phyloP scores from a whole-genome alignment of 2,329 filamentous ascomycete genomes.

The Domatiomyces catenatus region DNA sequence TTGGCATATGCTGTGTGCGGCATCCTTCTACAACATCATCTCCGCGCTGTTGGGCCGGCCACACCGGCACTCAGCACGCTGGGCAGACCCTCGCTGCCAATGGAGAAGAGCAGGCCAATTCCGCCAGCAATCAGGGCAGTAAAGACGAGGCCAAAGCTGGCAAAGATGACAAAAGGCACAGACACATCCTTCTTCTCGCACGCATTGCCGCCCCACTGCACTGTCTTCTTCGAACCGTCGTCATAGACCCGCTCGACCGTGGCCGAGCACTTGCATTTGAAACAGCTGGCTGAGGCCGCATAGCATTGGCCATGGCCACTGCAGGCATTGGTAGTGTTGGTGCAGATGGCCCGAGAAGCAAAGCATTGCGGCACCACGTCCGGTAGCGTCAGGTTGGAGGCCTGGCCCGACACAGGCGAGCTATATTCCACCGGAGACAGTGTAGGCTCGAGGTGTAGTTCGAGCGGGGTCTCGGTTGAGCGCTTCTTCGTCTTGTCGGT shows the following conservation, averaged over 20 bases:
- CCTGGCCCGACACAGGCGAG: slow-evolving; percentile 16
- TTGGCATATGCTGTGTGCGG: not conserved
- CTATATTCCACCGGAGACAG: slow-evolving; percentile 8
- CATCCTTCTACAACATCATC: not conserved
- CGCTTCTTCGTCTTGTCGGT: slow-evolving; percentile 3
- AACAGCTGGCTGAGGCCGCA: slow-evolving; percentile 56
- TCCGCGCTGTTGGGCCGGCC: slow-evolving; percentile 45
- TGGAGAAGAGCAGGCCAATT: slow-evolving; percentile 63
- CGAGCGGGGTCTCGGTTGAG: slow-evolving; percentile 11
- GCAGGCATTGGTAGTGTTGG: slow-evolving; percentile 58
- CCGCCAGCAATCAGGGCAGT: slow-evolving; percentile 53
- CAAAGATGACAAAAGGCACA: slow-evolving; percentile 74
- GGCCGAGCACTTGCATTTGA: slow-evolving; percentile 57
- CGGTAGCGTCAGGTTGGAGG: slow-evolving; percentile 25
- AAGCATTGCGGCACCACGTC: slow-evolving; percentile 58
- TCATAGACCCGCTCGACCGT: slow-evolving; percentile 36
- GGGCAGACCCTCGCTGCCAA: slow-evolving; percentile 76
- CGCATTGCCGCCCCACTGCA: slow-evolving; percentile 66
- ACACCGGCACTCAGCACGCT: slow-evolving; percentile 95
- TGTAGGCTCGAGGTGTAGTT: slow-evolving; percentile 22
- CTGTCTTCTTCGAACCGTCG: slow-evolving; percentile 42
- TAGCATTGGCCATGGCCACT: slow-evolving; percentile 66
- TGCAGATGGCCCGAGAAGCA: slow-evolving; percentile 51
- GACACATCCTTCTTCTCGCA: slow-evolving; percentile 90
- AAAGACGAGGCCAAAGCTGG: slow-evolving; percentile 55